phyloP scores from a whole-genome alignment of 371 early-diverging fungal genomes.

The Phascolomyces articulosus region DNA sequence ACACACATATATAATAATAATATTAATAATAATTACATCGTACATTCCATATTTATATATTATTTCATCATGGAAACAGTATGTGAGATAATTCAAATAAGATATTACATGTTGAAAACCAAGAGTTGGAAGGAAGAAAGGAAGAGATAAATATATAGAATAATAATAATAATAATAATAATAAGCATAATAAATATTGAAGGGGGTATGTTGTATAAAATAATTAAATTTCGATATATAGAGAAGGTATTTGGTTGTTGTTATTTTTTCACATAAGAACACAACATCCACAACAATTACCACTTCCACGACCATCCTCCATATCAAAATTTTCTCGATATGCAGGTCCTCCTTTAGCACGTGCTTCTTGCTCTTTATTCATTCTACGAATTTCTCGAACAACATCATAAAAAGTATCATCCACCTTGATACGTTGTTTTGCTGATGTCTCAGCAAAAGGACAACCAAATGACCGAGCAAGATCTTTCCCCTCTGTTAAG shows the following conservation, averaged over 20 bases:
- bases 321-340: conserved; percentile 17
- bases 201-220: background rate
- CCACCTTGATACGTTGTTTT: conserved; percentile 85
- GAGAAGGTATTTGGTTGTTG: background rate
- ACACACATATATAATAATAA: no score
- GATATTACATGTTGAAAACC: no score
- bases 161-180: no score
- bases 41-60: no score
- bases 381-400: conserved; percentile 83
- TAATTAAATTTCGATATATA: background rate
- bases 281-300: conserved; percentile 22
- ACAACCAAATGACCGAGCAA: conserved; percentile 76
- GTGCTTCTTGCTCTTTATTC: conserved; percentile 61
- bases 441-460: conserved; percentile 93
- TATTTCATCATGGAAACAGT: no score
- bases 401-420: conserved; percentile 86
- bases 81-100: no score
- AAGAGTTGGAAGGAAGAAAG: no score
- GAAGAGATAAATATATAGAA: no score
- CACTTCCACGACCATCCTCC: conserved; percentile 7
- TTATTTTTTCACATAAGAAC: conserved; percentile 20
- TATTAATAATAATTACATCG: no score
- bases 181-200: no score
- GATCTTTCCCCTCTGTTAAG: conserved; percentile 73
- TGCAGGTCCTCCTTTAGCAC: conserved; percentile 13